Evolutionary conservation across 306 rosid genomes (phyloP).

Genomic region (Prunus persica): DNA sequence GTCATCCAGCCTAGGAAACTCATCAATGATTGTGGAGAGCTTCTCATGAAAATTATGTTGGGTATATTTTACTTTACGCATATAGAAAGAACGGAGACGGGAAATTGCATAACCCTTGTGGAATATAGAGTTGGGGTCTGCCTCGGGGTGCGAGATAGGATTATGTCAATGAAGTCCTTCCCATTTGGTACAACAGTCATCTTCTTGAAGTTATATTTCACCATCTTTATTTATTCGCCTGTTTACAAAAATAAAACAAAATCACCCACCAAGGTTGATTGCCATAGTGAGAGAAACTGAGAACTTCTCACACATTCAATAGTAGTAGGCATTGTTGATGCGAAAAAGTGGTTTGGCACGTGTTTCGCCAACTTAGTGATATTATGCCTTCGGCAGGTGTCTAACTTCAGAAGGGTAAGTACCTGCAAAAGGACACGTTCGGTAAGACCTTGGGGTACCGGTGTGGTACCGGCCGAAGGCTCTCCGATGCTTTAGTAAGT

Average conservation of each 20-base stretch:
- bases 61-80: slow-evolving; percentile 88
- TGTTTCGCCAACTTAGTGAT: no score
- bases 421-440: no score
- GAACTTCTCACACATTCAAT: not conserved
- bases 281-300: not conserved
- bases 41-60: slow-evolving; percentile 68
- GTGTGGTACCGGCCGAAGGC: no score
- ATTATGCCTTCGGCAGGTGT: no score
- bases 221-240: slow-evolving; percentile 42
- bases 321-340: no score
- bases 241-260: not conserved
- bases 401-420: no score
- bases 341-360: no score
- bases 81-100: slow-evolving; percentile 73
- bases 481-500: no score
- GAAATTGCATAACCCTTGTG: slow-evolving; percentile 83
- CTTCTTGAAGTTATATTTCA: slow-evolving; percentile 80
- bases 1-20: slow-evolving; percentile 74
- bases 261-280: not conserved
- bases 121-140: slow-evolving; percentile 80
- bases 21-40: slow-evolving; percentile 72
- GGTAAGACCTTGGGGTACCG: no score
- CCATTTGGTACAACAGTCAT: slow-evolving; percentile 91
- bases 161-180: slow-evolving; percentile 71
- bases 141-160: slow-evolving; percentile 81